Base-by-base conservation (phyloP, 345 rosid genomes). In the Murraya koenigii region DNA sequence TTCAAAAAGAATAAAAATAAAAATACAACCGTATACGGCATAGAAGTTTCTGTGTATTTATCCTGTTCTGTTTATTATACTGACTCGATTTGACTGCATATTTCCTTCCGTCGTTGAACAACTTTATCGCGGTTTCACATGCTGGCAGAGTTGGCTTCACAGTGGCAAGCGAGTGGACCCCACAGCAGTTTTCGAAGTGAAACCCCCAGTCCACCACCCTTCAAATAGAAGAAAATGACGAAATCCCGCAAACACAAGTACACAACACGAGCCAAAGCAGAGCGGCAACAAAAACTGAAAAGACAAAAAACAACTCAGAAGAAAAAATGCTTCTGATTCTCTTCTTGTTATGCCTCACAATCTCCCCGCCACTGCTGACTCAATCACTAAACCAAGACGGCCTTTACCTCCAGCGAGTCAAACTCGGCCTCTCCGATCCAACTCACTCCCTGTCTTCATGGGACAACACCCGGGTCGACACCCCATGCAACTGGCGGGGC, bases 401-500 rank as follows among this genome's bases (percentile, higher is more conserved):
- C 39, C 89, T 88, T 74, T 90, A 80, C 70, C 95, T 96, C 72
- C 93, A 84, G 72, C 87, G 82, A 73, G 93, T 87, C 38, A 91
- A 87, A 71, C 77, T 78, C 69, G 83, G 87, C 55, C 86, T 96
- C 75, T 85, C 87, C 66, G 96, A 92, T 85, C 97, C 91, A 3
- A 36, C 77, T 74, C 59, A 70, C 38, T 56, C 86, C 17, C 94
- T 94, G 62, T 78, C 92, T 56, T 85, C 94, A 1, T 96, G 99
- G 99, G 69, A 44, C 28, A 82, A 86, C 85, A 36, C 68, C 67
- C 84, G 89, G 14, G 95, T 90, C 82, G 83, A 80, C 36, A 86
- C 89, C 0, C 99, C 98, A 0, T 92, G 99, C 86, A 47, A 72
- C 38, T 94, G 99, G 98, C 4, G 17, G 52, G 97, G 97, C 58